Conservation (phyloP, 768 basidiomycete species). For the Boletus reticuloceps region DNA sequence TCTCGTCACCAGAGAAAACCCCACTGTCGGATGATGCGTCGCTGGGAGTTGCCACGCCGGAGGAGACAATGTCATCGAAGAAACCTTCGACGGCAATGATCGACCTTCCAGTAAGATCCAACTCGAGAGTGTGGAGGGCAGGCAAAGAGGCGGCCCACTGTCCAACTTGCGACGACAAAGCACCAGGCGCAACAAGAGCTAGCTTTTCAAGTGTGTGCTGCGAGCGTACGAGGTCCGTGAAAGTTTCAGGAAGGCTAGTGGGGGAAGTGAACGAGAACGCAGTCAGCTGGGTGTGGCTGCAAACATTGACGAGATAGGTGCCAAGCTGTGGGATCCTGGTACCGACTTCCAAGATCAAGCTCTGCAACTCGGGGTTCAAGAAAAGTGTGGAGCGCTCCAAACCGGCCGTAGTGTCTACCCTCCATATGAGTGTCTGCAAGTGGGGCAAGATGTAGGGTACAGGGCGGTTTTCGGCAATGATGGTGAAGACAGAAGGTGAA, state of each 20-base stretch:
- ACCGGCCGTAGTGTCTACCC: conserved; percentile 61
- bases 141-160: conserved; percentile 70
- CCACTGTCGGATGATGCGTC: conserved; percentile 74
- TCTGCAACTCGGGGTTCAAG: conserved; percentile 60
- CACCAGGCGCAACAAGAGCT: conserved; percentile 70
- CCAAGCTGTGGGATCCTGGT: conserved; percentile 56
- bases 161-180: conserved; percentile 66
- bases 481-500: conserved; percentile 61
- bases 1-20: conserved; percentile 73
- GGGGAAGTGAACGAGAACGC: conserved; percentile 70
- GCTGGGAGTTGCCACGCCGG: conserved; percentile 69
- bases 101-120: conserved; percentile 70
- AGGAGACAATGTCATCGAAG: conserved; percentile 67
- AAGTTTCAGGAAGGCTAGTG: conserved; percentile 65
- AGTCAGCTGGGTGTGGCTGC: conserved; percentile 59
- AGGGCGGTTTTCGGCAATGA: conserved; percentile 64
- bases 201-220: conserved; percentile 63
- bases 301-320: conserved; percentile 62
- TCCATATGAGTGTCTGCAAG: conserved; percentile 70
- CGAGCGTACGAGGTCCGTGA: conserved; percentile 60
- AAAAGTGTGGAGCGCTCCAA: conserved; percentile 65
- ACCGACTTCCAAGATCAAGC: conserved; percentile 59
- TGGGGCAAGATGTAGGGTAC: conserved; percentile 64
- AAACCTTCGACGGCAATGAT: conserved; percentile 75
- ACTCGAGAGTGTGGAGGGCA: conserved; percentile 57